phyloP scores from a whole-genome alignment of 225 moss, liverwort and hornwort species.

The Lunularia cruciata region DNA sequence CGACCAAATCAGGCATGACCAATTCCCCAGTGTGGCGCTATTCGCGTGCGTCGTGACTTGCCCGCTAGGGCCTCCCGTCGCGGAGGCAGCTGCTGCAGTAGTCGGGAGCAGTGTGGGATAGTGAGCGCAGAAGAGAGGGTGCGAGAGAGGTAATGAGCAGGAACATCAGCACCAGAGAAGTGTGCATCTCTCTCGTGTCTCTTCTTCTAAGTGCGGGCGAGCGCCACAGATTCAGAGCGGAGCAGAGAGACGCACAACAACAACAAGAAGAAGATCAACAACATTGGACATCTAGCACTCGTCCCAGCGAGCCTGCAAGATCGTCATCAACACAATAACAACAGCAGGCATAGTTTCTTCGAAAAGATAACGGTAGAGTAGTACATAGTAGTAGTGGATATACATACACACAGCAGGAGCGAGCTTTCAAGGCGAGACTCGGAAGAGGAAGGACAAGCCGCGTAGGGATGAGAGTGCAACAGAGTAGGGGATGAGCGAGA shows the following conservation, averaged over 20 bases:
- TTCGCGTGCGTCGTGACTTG: conserved; percentile 21
- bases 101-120: conserved; percentile 8
- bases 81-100: conserved; percentile 1
- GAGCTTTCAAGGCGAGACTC: neutral
- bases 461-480: conserved; percentile 18
- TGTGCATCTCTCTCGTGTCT: neutral
- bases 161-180: neutral
- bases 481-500: conserved; percentile 26
- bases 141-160: neutral
- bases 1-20: conserved; percentile 22
- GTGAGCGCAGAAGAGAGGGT: neutral
- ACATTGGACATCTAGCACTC: neutral
- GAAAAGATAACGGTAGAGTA: neutral
- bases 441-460: conserved; percentile 14
- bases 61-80: neutral
- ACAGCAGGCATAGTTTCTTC: neutral
- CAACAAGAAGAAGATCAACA: too few species aligned
- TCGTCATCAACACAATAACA: neutral
- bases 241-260: conserved; percentile 7
- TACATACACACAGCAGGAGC: neutral
- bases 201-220: conserved; percentile 6
- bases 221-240: conserved; percentile 10
- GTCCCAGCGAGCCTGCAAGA: conserved; percentile 8
- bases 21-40: conserved; percentile 21
- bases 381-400: neutral